Percentiles rank a stretch among this genome's conserved stretches.
Evolutionary conservation across 306 rosid species (phyloP).

Genomic region (Erythrophleum fordii): DNA sequence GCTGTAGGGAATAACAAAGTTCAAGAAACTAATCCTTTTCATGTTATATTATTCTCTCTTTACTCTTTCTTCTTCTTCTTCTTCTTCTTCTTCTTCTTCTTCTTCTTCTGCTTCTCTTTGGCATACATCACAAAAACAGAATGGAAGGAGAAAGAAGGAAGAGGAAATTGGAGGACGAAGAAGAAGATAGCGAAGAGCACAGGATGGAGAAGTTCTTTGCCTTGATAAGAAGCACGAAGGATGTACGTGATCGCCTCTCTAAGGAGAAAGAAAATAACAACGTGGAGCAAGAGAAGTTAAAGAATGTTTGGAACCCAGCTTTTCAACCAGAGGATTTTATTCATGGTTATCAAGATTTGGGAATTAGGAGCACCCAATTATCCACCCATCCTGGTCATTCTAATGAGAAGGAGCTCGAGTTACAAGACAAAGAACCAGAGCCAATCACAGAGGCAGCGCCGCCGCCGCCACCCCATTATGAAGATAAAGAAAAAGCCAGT

Average conservation of each 20-base stretch:
- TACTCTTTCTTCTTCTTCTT: neutral
- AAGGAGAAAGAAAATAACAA: slow-evolving; percentile 30
- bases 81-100: neutral
- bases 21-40: too few species aligned
- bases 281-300: slow-evolving; percentile 22
- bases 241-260: slow-evolving; percentile 41
- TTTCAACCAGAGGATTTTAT: slow-evolving; percentile 72
- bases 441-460: neutral
- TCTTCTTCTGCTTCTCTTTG: neutral
- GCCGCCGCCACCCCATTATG: neutral
- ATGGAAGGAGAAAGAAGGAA: slow-evolving; percentile 63
- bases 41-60: neutral
- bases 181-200: slow-evolving; percentile 50
- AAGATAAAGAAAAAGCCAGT: slow-evolving; percentile 11
- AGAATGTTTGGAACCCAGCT: slow-evolving; percentile 62
- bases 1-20: neutral
- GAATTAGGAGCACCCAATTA: neutral
- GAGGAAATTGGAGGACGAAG: slow-evolving; percentile 51
- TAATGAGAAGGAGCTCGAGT: neutral
- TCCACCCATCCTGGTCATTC: slow-evolving; percentile 39
- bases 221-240: slow-evolving; percentile 61
- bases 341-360: slow-evolving; percentile 17
- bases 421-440: neutral
- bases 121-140: neutral
- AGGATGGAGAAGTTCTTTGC: slow-evolving; percentile 70